Percentiles rank a stretch among this genome's conserved stretches.
phyloP scores from a whole-genome alignment of 2,329 filamentous ascomycete genomes.

The Colletotrichum abscissum region DNA sequence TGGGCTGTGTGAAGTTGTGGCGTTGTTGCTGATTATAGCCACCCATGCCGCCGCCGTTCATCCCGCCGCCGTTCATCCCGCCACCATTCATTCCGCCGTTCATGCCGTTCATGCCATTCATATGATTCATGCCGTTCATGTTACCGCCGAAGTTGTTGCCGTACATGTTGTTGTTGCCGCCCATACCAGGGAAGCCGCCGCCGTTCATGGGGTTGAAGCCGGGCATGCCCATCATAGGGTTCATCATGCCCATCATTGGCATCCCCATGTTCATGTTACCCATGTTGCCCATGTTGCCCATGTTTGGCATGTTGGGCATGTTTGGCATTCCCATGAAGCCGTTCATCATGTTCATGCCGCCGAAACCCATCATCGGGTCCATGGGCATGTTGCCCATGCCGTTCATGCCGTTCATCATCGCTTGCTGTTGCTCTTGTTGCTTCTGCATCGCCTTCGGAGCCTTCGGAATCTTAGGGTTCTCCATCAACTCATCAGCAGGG shows the following conservation, averaged over 20 bases:
- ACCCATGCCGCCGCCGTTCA: slow-evolving; percentile 41
- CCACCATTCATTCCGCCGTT: slow-evolving; percentile 47
- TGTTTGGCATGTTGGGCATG: slow-evolving; percentile 51
- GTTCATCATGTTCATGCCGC: slow-evolving; percentile 35
- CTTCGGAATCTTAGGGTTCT: slow-evolving; percentile 74
- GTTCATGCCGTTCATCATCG: slow-evolving; percentile 61
- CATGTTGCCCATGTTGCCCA: slow-evolving; percentile 43
- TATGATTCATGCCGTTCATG: slow-evolving; percentile 37
- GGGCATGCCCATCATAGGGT: slow-evolving; percentile 39
- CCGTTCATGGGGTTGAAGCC: slow-evolving; percentile 40
- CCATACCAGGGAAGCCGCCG: slow-evolving; percentile 43
- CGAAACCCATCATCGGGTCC: slow-evolving; percentile 44
- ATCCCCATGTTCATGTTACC: slow-evolving; percentile 43
- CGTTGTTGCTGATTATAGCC: slow-evolving; percentile 35
- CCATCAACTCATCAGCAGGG: slow-evolving; percentile 77
- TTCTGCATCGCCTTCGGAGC: slow-evolving; percentile 74
- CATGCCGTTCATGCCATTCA: slow-evolving; percentile 46
- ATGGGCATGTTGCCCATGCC: slow-evolving; percentile 49
- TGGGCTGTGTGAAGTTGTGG: slow-evolving; percentile 61
- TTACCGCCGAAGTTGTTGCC: slow-evolving; percentile 50
- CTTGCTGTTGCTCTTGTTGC: slow-evolving; percentile 61
- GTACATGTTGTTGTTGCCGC: slow-evolving; percentile 39
- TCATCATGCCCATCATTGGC: slow-evolving; percentile 48
- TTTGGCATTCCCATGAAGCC: slow-evolving; percentile 43
- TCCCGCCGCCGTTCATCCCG: slow-evolving; percentile 45